Evolutionary conservation across 331 rosid genomes (phyloP), one percentile per base, ranked within the genome.

Genomic region (Pyracantha coccinea): DNA sequence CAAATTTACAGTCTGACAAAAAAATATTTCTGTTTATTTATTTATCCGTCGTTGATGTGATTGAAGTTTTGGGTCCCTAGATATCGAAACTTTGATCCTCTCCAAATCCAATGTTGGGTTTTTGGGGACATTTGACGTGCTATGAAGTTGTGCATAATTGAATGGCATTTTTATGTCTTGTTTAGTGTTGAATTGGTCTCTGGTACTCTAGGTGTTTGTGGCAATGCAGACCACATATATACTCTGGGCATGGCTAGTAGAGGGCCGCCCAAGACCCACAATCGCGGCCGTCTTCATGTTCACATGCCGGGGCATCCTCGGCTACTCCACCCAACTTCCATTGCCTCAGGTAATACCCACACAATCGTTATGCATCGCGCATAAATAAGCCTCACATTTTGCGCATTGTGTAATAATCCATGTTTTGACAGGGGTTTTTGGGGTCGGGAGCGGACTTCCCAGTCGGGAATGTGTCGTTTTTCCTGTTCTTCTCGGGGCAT

Each of bases 381-480:
- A 32, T 57, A 8, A 20, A n/a, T 7, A 14, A 12, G 4, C 38
- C 33, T 29, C 17, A 20, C 50, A 15, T 29, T 31, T 71, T 19
- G 14, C 13, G 52, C 66, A 14, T 7, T 55, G 24, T 71, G 54
- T 6, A 55, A 29, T 17, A 4, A 15, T 28, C 25, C 45, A 10
- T 9, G 41, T 53, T 28, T 64, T 68, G 13, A 38, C 20, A 91
- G 96, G 98, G 84, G 0, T 94, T 94, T 82, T 13, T 94, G 77
- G 98, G 97, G 12, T 94, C 98, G 0, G 98, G 91, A 13, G 92
- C 67, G 67, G 98, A 94, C 77, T 94, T 94, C 54, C 98, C 98
- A 0, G 97, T 94, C 1, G 98, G 99, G 58, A 94, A 94, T 28
- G 96, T 94, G 1, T 94, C 99, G 0, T 94, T 94, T 80, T 94